Conservation (phyloP, 495 filamentous ascomycete genomes). For the Neurospora sp. region DNA sequence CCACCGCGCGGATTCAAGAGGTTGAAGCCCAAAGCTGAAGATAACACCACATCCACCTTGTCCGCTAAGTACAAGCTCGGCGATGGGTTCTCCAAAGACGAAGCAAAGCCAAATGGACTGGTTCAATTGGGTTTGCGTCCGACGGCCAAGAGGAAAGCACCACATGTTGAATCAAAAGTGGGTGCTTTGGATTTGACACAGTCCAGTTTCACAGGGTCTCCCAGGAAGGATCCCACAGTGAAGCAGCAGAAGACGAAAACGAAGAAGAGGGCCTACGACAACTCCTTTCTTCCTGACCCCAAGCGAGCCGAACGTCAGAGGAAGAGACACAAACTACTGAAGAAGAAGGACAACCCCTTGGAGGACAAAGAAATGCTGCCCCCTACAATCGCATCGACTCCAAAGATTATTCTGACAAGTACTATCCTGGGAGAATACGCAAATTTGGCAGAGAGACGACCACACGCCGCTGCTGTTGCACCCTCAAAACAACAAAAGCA, state of each 20-base stretch:
- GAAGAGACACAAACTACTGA: not conserved
- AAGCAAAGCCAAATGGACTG: conserved; percentile 13
- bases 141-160: conserved; percentile 2
- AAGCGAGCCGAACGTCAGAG: not conserved
- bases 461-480: not conserved
- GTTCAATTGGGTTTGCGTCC: not conserved
- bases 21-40: not conserved
- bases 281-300: not conserved
- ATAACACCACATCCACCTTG: not conserved
- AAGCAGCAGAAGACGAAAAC: not conserved
- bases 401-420: not conserved
- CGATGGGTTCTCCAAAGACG: conserved; percentile 16
- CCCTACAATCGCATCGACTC: not conserved
- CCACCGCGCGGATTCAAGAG: conserved; percentile 11
- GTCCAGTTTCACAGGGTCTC: not conserved
- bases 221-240: not conserved
- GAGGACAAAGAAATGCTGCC: not conserved
- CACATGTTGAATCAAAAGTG: not conserved
- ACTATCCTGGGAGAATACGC: not conserved
- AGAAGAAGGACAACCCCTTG: not conserved
- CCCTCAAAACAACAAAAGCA: not conserved
- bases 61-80: conserved; percentile 1
- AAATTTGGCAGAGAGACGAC: not conserved
- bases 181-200: conserved; percentile 13
- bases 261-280: conserved; percentile 5